Evolutionary conservation across 176 grass and related monocot species (phyloP), one percentile per base, ranked within the genome.

Genomic region (Musa schizocarpa): DNA sequence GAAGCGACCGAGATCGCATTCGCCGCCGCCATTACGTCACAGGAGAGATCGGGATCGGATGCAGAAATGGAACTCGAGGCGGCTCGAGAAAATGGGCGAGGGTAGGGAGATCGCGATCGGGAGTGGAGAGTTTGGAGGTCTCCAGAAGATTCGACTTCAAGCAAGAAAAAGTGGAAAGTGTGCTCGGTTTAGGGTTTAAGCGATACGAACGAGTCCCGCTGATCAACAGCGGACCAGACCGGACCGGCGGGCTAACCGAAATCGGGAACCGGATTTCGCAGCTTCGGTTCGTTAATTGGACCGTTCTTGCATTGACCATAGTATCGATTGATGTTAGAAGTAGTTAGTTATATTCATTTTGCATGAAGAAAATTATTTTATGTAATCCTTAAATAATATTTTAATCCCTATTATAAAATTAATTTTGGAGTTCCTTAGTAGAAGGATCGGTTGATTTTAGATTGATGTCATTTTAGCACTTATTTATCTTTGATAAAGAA

Each of bases 1-100:
- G 83, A 80, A 65, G 83, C 75, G n/a, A 79, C 78, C 72, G 75
- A 92, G 78, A 88, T 83, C 78, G 89, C 78, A 71, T 92, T 88
- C 16, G 83, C 50, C 13, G 81, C 78, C 69, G 89, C 86, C 86
- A 92, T 92, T 81, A 2, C 54, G 17, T 54, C 23, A n/a, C 26
- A 61, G 19, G 8, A 54, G 71, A 73, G 76, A 73, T 82, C 82
- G 52, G 73, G 0, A 73, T 50, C 11, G 81, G 72, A 43, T 5
- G 34, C 34, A 43, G 34, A 43, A 43, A 43, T 77, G 21, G 0
- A 11, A 25, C 14, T 2, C 26, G 25, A 13, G 25, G 0, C 34
- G 4, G 34, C 34, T 43, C 34, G 4, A 5, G 27, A 19, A 29
- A 70, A 48, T 20, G 14, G 6, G 68, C 16, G 68, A 50, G 7